Evolutionary conservation across 179 eudicot genomes (phyloP), one percentile per base, ranked within the genome.

Genomic region (Beta lomatogona): DNA sequence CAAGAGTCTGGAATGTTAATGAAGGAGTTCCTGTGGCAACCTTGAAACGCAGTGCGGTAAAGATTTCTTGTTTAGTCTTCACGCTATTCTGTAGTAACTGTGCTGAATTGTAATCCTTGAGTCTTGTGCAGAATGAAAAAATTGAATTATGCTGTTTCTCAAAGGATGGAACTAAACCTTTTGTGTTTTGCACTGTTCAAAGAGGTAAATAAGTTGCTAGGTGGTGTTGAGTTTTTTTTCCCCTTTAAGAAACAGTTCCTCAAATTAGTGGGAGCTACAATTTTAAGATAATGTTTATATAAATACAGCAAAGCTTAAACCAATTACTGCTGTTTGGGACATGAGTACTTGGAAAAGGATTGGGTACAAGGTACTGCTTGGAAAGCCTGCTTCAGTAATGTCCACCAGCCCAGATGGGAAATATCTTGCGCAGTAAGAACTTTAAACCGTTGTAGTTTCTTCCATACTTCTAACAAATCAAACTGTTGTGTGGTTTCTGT

Each of bases 71-170:
- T 54, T 70, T 59, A 60, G 54, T 16, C 57, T 73, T 41, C 55
- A n/a, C 65, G 52, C 54, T 31, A 52, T 22, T 44, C 36, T 64
- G 54, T 65, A 59, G 73, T 82, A 82, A 72, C 75, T 82, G 53
- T 74, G 73, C 80, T 78, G 82, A 73, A 64, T 50, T 45, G 44
- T 77, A 75, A 78, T 79, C 22, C 59, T 63, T 81, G 66, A 28
- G 55, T 64, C 55, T 73, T 46, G 73, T 83, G 76, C 88, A 96
- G 99, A 97, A 92, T 88, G 99, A 96, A 82, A 91, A 88, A 77
- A 87, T 96, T 82, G 99, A 94, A 71, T 86, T 92, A 22, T 96
- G 99, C 81, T 92, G 98, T 64, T 94, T 96, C 89, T 96, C 99
- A 4, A 94, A 89, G 86, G 99, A 96, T 88, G 99, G 97, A 74